Evolutionary conservation across 2,329 filamentous ascomycete genomes (phyloP), one percentile per base, ranked within the genome.

Genomic region (Xylariaceae sp.): DNA sequence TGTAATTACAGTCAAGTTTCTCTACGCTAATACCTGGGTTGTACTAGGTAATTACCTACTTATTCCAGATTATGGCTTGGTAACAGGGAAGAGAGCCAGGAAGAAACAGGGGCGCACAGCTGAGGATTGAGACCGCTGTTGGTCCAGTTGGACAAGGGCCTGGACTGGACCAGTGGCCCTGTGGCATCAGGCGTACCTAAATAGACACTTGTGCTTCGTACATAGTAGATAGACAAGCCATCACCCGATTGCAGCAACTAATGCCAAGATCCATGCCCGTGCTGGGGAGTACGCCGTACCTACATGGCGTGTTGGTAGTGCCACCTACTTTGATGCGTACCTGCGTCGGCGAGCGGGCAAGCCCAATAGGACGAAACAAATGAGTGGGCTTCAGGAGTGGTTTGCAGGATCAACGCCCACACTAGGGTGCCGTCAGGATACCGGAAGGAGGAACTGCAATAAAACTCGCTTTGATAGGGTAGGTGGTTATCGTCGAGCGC

Each of bases 301-400:
- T 26, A 26, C 26, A 26, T 26, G 26, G 26, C 26, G 26, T 26
- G 26, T 26, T 26, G 8, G 26, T 8, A 26, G 26, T 26, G 26
- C 32, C 10, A 34, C 32, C 32, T 13, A 9, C 5, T 13, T 13
- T 15, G 40, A 16, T 49, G 34, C 56, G 59, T 61, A 66, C 62
- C 64, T 66, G 64, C 64, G 43, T 63, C 50, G 58, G 58, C 60
- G 59, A 54, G 51, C 54, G 49, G n/a, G n/a, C n/a, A n/a, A n/a
- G n/a, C n/a, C n/a, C n/a, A n/a, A n/a, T n/a, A 53, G n/a, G 26
- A 39, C 19, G 10, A 48, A 52, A 41, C 54, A 52, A 57, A 42
- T 54, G 54, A n/a, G 57, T 41, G 22, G 34, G 49, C 53, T 36
- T 45, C 52, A 57, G 49, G 43, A 42, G 42, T 50, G 54, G 41